Conservation (phyloP, 2,329 filamentous ascomycete species). For the Arthroderma sp. region DNA sequence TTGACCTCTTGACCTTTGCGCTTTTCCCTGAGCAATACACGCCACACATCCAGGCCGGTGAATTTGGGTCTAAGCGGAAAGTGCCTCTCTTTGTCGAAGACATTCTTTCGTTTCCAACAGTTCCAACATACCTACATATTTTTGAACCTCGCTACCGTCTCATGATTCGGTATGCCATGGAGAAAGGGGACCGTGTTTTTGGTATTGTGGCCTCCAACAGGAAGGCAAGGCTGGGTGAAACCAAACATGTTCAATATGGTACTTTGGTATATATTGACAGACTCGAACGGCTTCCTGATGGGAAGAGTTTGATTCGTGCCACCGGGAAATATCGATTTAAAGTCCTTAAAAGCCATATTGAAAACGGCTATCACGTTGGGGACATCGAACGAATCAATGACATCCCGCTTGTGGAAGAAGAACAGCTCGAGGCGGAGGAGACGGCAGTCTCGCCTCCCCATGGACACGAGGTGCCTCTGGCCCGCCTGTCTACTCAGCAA, state of each 20-base stretch:
- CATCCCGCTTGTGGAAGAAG: slow-evolving; percentile 68
- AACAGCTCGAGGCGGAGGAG: slow-evolving; percentile 59
- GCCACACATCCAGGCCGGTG: slow-evolving; percentile 40
- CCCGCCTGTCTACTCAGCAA: slow-evolving; percentile 21
- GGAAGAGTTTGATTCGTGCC: slow-evolving; percentile 68
- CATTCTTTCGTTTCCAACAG: slow-evolving; percentile 57
- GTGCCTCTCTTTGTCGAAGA: slow-evolving; percentile 72
- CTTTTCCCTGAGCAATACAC: slow-evolving; percentile 58
- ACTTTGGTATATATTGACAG: slow-evolving; percentile 66
- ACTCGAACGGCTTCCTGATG: slow-evolving; percentile 61
- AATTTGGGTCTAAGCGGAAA: slow-evolving; percentile 39
- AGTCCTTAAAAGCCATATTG: slow-evolving; percentile 45
- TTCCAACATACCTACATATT: slow-evolving; percentile 79
- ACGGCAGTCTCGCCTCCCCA: slow-evolving; percentile 23
- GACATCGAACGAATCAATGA: slow-evolving; percentile 67
- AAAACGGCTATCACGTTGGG: slow-evolving; percentile 70
- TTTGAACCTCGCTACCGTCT: slow-evolving; percentile 83
- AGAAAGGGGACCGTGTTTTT: slow-evolving; percentile 57
- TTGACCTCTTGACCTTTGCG: slow-evolving; percentile 49
- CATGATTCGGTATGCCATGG: slow-evolving; percentile 71
- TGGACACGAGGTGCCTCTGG: slow-evolving; percentile 10
- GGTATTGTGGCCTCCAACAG: slow-evolving; percentile 69
- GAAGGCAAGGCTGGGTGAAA: slow-evolving; percentile 21
- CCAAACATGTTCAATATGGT: slow-evolving; percentile 60
- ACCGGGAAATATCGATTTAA: slow-evolving; percentile 64